Base-by-base conservation (phyloP, 805 yeast genomes). In the Phaffomyces thermotolerans region DNA sequence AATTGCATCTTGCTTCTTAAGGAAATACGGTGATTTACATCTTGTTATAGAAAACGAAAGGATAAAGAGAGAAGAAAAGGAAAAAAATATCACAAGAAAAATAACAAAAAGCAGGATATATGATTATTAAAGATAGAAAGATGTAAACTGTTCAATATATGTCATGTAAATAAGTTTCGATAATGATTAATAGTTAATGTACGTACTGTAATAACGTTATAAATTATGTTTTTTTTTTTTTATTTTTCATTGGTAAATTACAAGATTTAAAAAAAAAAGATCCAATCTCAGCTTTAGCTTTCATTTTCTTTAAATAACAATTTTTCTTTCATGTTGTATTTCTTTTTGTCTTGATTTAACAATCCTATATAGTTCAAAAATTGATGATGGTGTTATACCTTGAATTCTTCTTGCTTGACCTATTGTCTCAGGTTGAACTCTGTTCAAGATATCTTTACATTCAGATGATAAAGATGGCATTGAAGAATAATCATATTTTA, bases 351-450 rank as follows among this genome's bases (percentile, higher is more conserved):
- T 54, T 10, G 57, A 40, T 47, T 59, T 63, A 6, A 59, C 69
- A 43, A 83, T 59, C 48, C 80, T 70, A 57, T 81, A 85, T 38
- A 90, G 69, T 57, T 86, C 95, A 50, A 88, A 84, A 15, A 87
- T 69, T 0, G 96, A 93, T 0, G 96, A 91, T 0, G 98, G 96
- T 0, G 98, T 91, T 3, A 93, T 80, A 1, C 99, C 98, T 56
- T 93, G 95, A 12, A 91, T 84, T 52, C 98, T 72, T 59, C 95
- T 74, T 0, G 98, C 98, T 60, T 93, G 98, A 0, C 98, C 98
- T 37, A 93, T 78, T 0, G 97, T 93, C 42, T 78, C 77, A 0
- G 99, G 99, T 48, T 85, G 82, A 14, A 87, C 79, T 10, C 73
- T 71, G 54, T 87, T 85, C 43, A 93, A 67, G 10, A 84, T 64